A percentile compares a stretch with the other conserved stretches of the same genome.
Conservation (phyloP, 1,284 basidiomycete genomes). For the Cutaneotrichosporon sp. region DNA sequence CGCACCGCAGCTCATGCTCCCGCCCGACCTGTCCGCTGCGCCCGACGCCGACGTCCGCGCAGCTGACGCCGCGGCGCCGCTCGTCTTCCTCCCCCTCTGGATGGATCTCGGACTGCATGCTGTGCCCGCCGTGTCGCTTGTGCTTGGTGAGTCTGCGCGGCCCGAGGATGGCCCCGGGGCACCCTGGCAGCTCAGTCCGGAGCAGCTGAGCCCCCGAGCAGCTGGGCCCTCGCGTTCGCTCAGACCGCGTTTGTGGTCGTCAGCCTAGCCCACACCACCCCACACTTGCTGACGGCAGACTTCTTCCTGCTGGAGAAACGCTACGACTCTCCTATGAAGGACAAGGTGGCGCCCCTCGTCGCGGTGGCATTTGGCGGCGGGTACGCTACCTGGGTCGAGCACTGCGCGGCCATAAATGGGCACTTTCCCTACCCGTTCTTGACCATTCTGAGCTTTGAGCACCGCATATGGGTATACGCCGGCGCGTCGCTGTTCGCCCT, state of each 20-base stretch:
- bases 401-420: slow-evolving; percentile 60
- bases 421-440: slow-evolving; percentile 76
- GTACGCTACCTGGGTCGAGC: slow-evolving; percentile 65
- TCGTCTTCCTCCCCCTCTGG: slow-evolving; percentile 56
- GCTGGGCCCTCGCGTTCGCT: background rate
- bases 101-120: slow-evolving; percentile 62
- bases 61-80: slow-evolving; percentile 3
- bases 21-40: slow-evolving; percentile 28
- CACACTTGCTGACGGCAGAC: slow-evolving; percentile 52
- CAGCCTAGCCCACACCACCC: too few relatives aligned
- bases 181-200: too few relatives aligned
- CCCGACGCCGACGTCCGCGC: slow-evolving; percentile 30
- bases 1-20: slow-evolving; percentile 37
- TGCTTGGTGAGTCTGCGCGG: slow-evolving; percentile 46
- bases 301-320: slow-evolving; percentile 64
- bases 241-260: too few relatives aligned
- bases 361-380: slow-evolving; percentile 51
- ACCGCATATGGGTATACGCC: slow-evolving; percentile 60
- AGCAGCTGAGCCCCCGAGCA: too few relatives aligned
- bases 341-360: slow-evolving; percentile 52
- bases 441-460: slow-evolving; percentile 55
- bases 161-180: too few relatives aligned
- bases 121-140: slow-evolving; percentile 57
- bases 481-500: slow-evolving; percentile 55
- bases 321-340: slow-evolving; percentile 54